Evolutionary conservation across 805 yeast species (phyloP), one percentile per base, ranked within the genome.

Genomic region (Huiozyma naganishii): DNA sequence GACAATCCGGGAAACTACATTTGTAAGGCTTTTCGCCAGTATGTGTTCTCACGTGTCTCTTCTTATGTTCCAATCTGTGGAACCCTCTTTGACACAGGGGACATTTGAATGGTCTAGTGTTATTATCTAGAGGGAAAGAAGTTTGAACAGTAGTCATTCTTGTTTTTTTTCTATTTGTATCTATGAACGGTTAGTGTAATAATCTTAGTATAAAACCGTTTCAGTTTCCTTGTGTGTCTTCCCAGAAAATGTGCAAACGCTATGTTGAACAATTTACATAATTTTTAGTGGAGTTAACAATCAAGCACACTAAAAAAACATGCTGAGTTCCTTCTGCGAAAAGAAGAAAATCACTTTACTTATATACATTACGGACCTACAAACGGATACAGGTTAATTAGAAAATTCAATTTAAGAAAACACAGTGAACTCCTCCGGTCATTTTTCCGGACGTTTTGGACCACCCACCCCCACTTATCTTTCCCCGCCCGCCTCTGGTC

Each of bases 1-100:
- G 62, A 63, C 95, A 86, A 13, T 85, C 85, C 1, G 89, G 86
- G 52, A 73, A 84, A 23, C 79, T 73, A 62, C 95, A 86, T 37
- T 77, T 80, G 57, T 83, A 90, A 2, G 95, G 95, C 59, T 85
- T 83, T 59, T 87, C 95, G 37, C 95, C 95, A 1, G 95, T 87
- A 64, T 86, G 95, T 11, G 95, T 86, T 44, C 95, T 70, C 50
- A 87, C 81, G 60, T 86, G 95, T 51, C 95, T 73, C 5, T 94
- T 84, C 59, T 84, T 94, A 61, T 86, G 95, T 61, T 86, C 95
- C 40, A 86, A 68, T 45, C 95, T 72, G 62, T 85, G 89, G 62
- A 86, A 86, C 10, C 92, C 85, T 65, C 85, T 84, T 42, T 76
- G 80, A 62, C 95, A 86, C 54, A 83, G 70, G 17, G 87, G 80